These are phyloP conservation scores for Cytospora piceicola DNA, from an alignment of 2,329 filamentous ascomycete genomes.

Conservation along the genomic window DNA sequence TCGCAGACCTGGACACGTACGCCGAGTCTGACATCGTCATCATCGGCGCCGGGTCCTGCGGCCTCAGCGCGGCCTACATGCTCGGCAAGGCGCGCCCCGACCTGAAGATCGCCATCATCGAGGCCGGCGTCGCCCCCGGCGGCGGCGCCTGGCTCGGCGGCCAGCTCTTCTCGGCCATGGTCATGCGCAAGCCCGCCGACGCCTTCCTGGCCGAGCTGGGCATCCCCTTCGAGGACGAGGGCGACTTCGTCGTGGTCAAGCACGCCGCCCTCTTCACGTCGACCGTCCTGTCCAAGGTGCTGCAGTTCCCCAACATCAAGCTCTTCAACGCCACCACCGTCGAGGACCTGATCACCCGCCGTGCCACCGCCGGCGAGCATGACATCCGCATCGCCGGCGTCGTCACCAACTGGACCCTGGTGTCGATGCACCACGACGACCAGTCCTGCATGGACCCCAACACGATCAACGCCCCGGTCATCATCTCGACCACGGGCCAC, in stretches of 20 bases:
- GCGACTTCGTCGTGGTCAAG: conserved; percentile 88
- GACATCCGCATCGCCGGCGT: conserved; percentile 80
- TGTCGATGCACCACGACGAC: conserved; percentile 84
- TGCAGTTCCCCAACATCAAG: conserved; percentile 88
- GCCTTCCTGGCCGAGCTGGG: conserved; percentile 80
- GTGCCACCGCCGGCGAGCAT: conserved; percentile 51
- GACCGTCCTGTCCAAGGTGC: conserved; percentile 80
- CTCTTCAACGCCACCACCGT: conserved; percentile 94
- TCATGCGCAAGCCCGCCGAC: conserved; percentile 92
- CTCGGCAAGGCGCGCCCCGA: conserved; percentile 84
- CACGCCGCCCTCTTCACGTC: conserved; percentile 92
- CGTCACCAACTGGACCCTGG: conserved; percentile 94
- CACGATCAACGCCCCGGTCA: conserved; percentile 89
- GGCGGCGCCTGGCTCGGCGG: conserved; percentile 92
- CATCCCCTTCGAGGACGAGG: conserved; percentile 86
- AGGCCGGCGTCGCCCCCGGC: conserved; percentile 84
- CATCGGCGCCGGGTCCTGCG: conserved; percentile 86
- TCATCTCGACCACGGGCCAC: conserved; percentile 90
- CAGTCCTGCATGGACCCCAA: conserved; percentile 97
- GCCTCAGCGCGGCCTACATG: conserved; percentile 81
- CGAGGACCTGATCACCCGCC: conserved; percentile 88
- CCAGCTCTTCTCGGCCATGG: conserved; percentile 93
- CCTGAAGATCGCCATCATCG: conserved; percentile 88
- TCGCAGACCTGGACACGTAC: conserved; percentile 83
- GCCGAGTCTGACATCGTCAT: conserved; percentile 95